phyloP scores from a whole-genome alignment of 2,329 filamentous ascomycete genomes.

The Alternaria sp. region DNA sequence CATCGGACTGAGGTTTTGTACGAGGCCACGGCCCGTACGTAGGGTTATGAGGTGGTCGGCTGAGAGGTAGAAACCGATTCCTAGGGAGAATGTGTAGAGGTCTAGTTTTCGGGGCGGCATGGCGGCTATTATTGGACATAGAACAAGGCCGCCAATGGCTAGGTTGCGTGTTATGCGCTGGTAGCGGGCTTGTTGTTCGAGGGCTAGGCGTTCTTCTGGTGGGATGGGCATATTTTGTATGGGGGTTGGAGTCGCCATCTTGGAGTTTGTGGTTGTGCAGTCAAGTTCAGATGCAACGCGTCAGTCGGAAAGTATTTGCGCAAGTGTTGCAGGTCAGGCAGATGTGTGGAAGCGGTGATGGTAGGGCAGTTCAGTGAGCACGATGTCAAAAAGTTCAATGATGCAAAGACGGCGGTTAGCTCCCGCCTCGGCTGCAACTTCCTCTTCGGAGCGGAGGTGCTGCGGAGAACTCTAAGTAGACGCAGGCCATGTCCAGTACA shows the following conservation, averaged over 20 bases:
- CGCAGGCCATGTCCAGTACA: not conserved
- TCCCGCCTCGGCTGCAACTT: constrained; percentile 38
- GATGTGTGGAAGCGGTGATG: not conserved
- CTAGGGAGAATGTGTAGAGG: constrained; percentile 65
- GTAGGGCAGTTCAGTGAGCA: constrained; percentile 3
- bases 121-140: constrained; percentile 63
- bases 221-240: constrained; percentile 34
- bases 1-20: constrained; percentile 40
- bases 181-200: constrained; percentile 42
- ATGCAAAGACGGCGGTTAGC: constrained; percentile 33
- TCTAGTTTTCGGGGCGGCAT: constrained; percentile 70
- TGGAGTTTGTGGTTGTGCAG: constrained; percentile 14
- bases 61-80: constrained; percentile 58
- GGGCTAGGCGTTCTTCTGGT: constrained; percentile 46
- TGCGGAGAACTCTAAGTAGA: constrained; percentile 5
- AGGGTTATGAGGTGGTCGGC: constrained; percentile 59
- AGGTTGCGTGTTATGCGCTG: constrained; percentile 52
- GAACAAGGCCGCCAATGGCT: constrained; percentile 59
- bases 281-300: not conserved
- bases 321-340: not conserved
- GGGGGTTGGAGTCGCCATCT: constrained; percentile 35
- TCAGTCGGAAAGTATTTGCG: not conserved
- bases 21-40: constrained; percentile 50
- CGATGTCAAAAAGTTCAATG: constrained; percentile 38
- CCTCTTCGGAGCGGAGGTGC: constrained; percentile 19